A percentile compares a stretch with the other conserved stretches of the same genome.
Conservation (phyloP, 2,329 filamentous ascomycete genomes). For the Diaporthe helianthi region DNA sequence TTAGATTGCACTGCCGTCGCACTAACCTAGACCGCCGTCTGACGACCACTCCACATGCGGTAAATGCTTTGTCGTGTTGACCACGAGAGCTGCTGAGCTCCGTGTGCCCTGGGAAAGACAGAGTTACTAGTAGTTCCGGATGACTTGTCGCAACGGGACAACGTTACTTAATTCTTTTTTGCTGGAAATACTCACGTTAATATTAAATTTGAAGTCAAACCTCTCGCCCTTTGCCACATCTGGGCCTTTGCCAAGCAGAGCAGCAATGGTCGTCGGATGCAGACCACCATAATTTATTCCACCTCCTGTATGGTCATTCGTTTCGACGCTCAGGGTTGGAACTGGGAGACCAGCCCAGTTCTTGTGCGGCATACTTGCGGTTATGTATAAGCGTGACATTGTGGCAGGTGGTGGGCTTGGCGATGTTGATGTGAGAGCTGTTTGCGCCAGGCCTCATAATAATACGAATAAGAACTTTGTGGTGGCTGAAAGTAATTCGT, state of each 20-base stretch:
- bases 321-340: constrained; percentile 22
- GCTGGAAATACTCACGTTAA: not conserved
- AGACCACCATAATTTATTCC: constrained; percentile 14
- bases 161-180: not conserved
- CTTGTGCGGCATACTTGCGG: constrained; percentile 26
- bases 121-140: not conserved
- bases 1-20: not conserved
- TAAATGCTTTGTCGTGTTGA: constrained; percentile 24
- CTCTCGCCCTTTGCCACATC: constrained; percentile 18
- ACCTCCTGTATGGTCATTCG: constrained; percentile 27
- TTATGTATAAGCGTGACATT: constrained; percentile 27
- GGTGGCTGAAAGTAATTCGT: not conserved
- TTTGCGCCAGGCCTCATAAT: not conserved
- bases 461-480: not conserved
- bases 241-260: constrained; percentile 24
- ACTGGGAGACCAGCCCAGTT: constrained; percentile 20
- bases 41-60: constrained; percentile 27
- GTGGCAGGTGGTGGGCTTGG: not conserved
- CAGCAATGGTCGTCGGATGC: constrained; percentile 24
- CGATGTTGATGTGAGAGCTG: not conserved
- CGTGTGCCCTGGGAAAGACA: not conserved
- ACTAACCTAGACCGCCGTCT: constrained; percentile 21
- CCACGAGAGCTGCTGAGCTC: constrained; percentile 19
- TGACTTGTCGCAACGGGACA: not conserved
- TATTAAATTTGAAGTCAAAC: constrained; percentile 27